These are phyloP conservation scores for Trichomonascaceae sp. DNA, from an alignment of 1,139 yeast species.

Conservation along the genomic window DNA sequence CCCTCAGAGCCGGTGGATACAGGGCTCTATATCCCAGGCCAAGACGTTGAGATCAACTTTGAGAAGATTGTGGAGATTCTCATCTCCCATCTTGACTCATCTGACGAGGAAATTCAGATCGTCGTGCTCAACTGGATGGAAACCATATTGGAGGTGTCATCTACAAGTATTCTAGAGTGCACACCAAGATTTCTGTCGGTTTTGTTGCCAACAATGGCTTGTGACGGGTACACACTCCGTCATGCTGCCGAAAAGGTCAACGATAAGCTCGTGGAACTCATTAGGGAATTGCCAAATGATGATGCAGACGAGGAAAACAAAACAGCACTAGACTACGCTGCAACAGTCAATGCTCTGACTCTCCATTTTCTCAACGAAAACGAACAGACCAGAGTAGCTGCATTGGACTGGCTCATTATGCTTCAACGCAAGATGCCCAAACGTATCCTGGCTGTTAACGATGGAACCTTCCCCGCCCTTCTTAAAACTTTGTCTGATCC, in stretches of 20 bases:
- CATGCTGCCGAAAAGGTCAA: conserved; percentile 45
- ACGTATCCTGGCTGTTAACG: conserved; percentile 42
- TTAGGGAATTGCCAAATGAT: conserved; percentile 23
- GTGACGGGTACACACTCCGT: conserved; percentile 37
- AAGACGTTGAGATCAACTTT: conserved; percentile 72
- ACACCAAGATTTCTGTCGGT: conserved; percentile 46
- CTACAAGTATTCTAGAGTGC: conserved; percentile 58
- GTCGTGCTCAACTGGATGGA: conserved; percentile 79
- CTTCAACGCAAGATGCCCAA: conserved; percentile 63
- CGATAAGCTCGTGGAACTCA: conserved; percentile 34
- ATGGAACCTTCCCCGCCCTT: conserved; percentile 62
- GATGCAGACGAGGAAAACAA: conserved; percentile 14
- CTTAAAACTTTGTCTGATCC: conserved; percentile 76
- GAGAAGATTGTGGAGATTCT: conserved; percentile 70
- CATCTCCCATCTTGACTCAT: conserved; percentile 60
- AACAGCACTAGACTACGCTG: conserved; percentile 35
- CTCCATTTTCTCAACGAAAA: conserved; percentile 54
- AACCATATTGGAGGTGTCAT: conserved; percentile 59
- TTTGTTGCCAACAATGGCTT: conserved; percentile 42
- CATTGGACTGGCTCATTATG: conserved; percentile 83
- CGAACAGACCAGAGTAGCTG: conserved; percentile 72
- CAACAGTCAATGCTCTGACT: conserved; percentile 48
- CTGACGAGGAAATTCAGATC: conserved; percentile 65
- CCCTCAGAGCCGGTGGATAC: conserved; percentile 22
- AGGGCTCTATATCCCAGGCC: conserved; percentile 66